phyloP scores from a whole-genome alignment of 768 basidiomycete genomes.

The Kwoniella dejecticola region DNA sequence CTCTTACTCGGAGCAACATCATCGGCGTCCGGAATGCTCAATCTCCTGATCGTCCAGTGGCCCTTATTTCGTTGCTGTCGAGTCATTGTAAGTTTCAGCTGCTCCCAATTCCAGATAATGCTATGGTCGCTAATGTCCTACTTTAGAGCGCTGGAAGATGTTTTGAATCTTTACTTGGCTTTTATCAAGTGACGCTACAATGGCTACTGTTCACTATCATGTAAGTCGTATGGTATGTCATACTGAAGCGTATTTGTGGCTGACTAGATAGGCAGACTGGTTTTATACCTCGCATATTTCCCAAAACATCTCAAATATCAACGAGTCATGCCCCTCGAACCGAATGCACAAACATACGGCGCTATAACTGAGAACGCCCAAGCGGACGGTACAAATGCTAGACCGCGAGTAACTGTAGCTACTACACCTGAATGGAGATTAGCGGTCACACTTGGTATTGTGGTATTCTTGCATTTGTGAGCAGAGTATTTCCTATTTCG shows the following conservation, averaged over 20 bases:
- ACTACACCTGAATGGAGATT: slow-evolving; percentile 73
- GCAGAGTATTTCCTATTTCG: slow-evolving; percentile 11
- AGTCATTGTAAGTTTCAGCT: slow-evolving; percentile 64
- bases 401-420: slow-evolving; percentile 47
- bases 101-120: background rate
- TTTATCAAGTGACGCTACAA: slow-evolving; percentile 77
- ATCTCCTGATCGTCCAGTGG: slow-evolving; percentile 86
- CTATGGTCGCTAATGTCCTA: background rate
- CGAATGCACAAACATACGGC: slow-evolving; percentile 18
- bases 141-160: slow-evolving; percentile 70
- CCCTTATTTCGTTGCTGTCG: slow-evolving; percentile 77
- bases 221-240: no score
- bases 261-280: slow-evolving; percentile 56
- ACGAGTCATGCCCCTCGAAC: slow-evolving; percentile 32
- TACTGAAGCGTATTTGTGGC: no score
- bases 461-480: slow-evolving; percentile 73
- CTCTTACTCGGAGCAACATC: slow-evolving; percentile 84
- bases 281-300: slow-evolving; percentile 90
- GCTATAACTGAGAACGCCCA: slow-evolving; percentile 1
- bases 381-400: background rate
- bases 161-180: slow-evolving; percentile 75
- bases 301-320: slow-evolving; percentile 77
- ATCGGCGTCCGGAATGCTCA: slow-evolving; percentile 77
- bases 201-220: slow-evolving; percentile 83
- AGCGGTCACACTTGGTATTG: slow-evolving; percentile 74